Percentiles rank a stretch among this genome's conserved stretches.
phyloP scores from a whole-genome alignment of 345 rosid species.

The Melaleuca quinquenervia region DNA sequence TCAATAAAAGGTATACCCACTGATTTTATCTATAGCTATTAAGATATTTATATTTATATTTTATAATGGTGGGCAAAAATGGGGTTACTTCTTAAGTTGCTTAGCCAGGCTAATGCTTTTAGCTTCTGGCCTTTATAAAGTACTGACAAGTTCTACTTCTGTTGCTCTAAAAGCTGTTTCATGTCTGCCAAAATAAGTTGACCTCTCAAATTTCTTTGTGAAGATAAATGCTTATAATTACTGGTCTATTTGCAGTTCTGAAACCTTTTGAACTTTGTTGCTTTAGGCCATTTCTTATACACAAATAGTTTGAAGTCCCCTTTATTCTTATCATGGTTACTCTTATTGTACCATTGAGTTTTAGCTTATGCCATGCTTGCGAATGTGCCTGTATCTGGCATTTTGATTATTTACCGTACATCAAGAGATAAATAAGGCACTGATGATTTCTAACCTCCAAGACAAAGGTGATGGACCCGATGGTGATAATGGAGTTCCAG shows the following conservation, averaged over 20 bases:
- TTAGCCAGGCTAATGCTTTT: background rate
- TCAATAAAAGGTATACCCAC: background rate
- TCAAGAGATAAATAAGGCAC: background rate
- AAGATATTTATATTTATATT: background rate
- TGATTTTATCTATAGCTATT: background rate
- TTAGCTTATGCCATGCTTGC: background rate
- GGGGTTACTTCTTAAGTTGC: background rate
- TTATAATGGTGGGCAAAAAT: background rate
- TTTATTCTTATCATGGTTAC: background rate
- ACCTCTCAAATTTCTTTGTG: background rate
- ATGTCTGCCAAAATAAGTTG: background rate
- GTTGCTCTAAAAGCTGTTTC: background rate
- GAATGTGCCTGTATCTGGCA: background rate
- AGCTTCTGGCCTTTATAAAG: background rate
- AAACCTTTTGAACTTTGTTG: background rate
- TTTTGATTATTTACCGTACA: background rate
- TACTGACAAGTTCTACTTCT: background rate
- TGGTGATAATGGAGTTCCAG: slow-evolving; percentile 59
- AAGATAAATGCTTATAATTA: background rate
- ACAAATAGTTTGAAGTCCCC: background rate
- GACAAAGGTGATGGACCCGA: slow-evolving; percentile 86
- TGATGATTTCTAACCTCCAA: slow-evolving; percentile 25
- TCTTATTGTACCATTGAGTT: background rate
- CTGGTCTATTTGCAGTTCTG: background rate
- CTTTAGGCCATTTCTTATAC: background rate